phyloP scores from a whole-genome alignment of 176 grass and related monocot species.

The Phyllostachys edulis region DNA sequence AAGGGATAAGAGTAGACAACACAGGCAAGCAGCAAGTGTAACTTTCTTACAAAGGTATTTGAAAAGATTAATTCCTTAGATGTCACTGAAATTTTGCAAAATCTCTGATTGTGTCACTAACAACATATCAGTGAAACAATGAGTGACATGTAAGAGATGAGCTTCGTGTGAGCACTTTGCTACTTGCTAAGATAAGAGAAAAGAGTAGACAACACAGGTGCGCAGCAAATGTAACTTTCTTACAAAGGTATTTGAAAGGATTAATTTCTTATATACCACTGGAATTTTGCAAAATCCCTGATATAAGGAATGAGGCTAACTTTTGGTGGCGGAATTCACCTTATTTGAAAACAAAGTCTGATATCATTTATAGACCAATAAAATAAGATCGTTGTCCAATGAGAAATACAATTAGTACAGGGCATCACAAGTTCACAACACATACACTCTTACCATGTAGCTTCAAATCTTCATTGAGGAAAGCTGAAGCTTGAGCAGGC shows the following conservation, averaged over 20 bases:
- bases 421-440: neutral
- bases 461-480: neutral
- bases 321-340: no score
- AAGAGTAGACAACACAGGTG: neutral
- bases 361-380: slow-evolving; percentile 19
- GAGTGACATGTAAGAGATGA: neutral
- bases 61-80: no score
- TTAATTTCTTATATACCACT: no score
- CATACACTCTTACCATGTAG: neutral
- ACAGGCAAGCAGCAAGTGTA: no score
- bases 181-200: neutral
- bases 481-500: slow-evolving; percentile 24
- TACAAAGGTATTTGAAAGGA: neutral
- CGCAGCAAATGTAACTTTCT: neutral
- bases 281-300: no score
- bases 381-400: neutral
- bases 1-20: no score
- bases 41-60: no score
- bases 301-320: no score
- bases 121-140: no score
- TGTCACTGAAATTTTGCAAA: no score
- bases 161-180: neutral
- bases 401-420: slow-evolving; percentile 22
- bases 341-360: neutral
- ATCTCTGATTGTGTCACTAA: no score